phyloP scores from a whole-genome alignment of 345 rosid species.

The Isatis tinctoria region DNA sequence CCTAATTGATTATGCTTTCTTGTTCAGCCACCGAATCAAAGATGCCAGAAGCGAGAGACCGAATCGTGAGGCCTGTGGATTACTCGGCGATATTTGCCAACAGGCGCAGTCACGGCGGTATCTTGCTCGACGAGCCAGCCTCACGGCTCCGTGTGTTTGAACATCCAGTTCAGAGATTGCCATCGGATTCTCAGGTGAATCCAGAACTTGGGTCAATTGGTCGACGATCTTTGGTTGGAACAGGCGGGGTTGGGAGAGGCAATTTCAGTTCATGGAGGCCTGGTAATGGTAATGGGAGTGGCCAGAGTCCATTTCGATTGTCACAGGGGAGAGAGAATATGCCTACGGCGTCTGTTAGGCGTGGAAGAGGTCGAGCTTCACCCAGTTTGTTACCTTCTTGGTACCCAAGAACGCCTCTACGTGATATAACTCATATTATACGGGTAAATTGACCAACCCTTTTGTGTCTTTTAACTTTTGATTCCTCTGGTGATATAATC shows the following conservation, averaged over 20 bases:
- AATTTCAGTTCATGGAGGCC: conserved; percentile 38
- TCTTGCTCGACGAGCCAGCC: conserved; percentile 36
- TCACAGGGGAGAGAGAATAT: conserved; percentile 45
- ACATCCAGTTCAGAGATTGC: conserved; percentile 30
- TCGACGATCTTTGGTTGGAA: conserved; percentile 4
- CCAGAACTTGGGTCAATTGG: neutral
- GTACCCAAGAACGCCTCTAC: conserved; percentile 85
- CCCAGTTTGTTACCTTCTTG: conserved; percentile 57
- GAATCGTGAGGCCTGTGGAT: conserved; percentile 54
- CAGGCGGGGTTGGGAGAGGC: conserved; percentile 29
- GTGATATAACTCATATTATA: conserved; percentile 55
- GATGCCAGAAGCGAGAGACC: conserved; percentile 74
- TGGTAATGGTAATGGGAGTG: conserved; percentile 17
- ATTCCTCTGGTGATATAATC: neutral
- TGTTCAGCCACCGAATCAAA: neutral
- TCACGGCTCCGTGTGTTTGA: conserved; percentile 8
- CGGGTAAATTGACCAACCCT: conserved; percentile 40
- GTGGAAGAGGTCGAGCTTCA: conserved; percentile 36
- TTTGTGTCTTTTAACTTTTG: neutral
- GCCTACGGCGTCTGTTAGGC: conserved; percentile 25
- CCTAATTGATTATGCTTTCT: neutral
- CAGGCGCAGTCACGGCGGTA: conserved; percentile 42
- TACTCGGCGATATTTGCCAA: conserved; percentile 37
- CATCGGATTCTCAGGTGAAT: neutral
- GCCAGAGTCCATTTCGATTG: conserved; percentile 25